Percentiles rank a stretch among this genome's conserved stretches.
These are phyloP conservation scores for Penicillium nordicum DNA, from an alignment of 2,329 filamentous ascomycete genomes.

Conservation along the genomic window DNA sequence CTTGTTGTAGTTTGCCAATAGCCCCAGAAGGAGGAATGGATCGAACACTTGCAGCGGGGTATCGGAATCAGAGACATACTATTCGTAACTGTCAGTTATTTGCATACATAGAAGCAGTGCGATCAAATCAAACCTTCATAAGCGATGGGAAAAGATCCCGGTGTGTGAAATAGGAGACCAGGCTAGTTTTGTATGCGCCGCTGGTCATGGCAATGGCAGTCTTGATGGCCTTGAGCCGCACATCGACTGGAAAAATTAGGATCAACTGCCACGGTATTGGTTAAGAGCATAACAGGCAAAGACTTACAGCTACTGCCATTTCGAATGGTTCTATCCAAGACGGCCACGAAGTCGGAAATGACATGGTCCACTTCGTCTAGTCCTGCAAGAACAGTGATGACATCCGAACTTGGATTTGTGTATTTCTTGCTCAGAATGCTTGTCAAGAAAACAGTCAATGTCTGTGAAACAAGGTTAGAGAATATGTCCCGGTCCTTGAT, in stretches of 20 bases:
- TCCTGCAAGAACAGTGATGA: constrained; percentile 84
- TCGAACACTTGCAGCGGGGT: constrained; percentile 61
- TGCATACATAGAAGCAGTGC: neutral
- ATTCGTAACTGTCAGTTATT: neutral
- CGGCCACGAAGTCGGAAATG: constrained; percentile 82
- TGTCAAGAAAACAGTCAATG: constrained; percentile 81
- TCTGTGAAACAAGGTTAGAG: constrained; percentile 57
- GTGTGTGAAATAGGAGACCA: constrained; percentile 93
- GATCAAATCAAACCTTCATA: constrained; percentile 68
- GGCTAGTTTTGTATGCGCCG: constrained; percentile 91
- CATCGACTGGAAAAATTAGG: constrained; percentile 54
- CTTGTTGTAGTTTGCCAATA: constrained; percentile 97
- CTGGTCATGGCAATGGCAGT: constrained; percentile 80
- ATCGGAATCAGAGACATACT: constrained; percentile 80
- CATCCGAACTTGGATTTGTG: constrained; percentile 90
- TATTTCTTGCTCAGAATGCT: constrained; percentile 84
- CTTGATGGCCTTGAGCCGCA: constrained; percentile 76
- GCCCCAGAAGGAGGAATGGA: constrained; percentile 77
- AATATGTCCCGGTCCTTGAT: constrained; percentile 20
- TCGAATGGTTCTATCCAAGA: constrained; percentile 77
- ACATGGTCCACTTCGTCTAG: constrained; percentile 82
- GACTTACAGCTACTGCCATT: constrained; percentile 66
- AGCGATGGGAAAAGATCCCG: constrained; percentile 89
- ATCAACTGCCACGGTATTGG: neutral
- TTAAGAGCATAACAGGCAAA: neutral